Conservation (phyloP, 352 stramenopile species). For the Pythium vanterpoolii region DNA sequence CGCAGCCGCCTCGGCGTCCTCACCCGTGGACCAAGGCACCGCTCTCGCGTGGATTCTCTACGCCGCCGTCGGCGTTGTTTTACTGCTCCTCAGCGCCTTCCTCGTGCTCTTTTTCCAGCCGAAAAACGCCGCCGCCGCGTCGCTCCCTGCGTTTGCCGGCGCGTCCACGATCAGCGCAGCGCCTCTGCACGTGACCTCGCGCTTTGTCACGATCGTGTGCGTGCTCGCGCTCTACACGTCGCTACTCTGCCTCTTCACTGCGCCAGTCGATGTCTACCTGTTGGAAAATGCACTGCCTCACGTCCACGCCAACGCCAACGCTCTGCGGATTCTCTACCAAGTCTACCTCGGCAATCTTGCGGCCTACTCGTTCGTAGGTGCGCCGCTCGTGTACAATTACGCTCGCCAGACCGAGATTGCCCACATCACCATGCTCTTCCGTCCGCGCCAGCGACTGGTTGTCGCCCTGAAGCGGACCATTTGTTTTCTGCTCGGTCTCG, state of each 20-base stretch:
- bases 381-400: constrained; percentile 80
- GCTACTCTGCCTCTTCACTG: constrained; percentile 73
- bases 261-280: constrained; percentile 76
- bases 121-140: constrained; percentile 42
- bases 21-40: constrained; percentile 27
- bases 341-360: constrained; percentile 65
- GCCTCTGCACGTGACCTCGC: constrained; percentile 59
- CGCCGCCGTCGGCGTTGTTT: constrained; percentile 48
- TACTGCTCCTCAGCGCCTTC: constrained; percentile 49
- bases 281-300: constrained; percentile 67
- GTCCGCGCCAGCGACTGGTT: constrained; percentile 42
- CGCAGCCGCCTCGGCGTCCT: neutral
- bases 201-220: constrained; percentile 68
- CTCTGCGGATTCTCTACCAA: constrained; percentile 62
- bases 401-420: constrained; percentile 81
- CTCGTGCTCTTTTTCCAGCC: constrained; percentile 71
- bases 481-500: constrained; percentile 71
- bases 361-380: constrained; percentile 64
- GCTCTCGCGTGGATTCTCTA: constrained; percentile 64
- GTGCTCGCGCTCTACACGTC: constrained; percentile 66
- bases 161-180: constrained; percentile 56
- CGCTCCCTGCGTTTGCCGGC: constrained; percentile 47
- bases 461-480: constrained; percentile 65
- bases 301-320: constrained; percentile 47
- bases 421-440: constrained; percentile 74